phyloP scores from a whole-genome alignment of 768 basidiomycete species.

The Saitozyma podzolica region DNA sequence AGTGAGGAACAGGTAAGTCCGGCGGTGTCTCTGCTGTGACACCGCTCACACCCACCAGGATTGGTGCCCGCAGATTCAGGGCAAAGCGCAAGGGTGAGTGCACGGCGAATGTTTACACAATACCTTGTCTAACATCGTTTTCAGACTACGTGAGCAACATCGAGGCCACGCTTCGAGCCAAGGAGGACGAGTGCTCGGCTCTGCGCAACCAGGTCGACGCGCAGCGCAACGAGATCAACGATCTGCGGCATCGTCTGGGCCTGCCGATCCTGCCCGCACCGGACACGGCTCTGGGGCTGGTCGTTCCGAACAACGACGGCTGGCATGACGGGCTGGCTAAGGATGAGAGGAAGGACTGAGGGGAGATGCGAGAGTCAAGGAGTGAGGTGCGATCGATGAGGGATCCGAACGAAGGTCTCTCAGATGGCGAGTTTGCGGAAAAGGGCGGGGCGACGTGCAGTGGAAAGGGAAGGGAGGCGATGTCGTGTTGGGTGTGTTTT shows the following conservation, averaged over 20 bases:
- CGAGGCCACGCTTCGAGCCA: conserved; percentile 14
- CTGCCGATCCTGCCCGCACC: conserved; percentile 14
- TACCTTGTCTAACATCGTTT: not conserved
- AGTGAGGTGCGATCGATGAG: no score
- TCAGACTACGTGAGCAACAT: conserved; percentile 39
- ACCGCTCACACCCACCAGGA: conserved; percentile 1
- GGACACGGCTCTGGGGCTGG: conserved; percentile 11
- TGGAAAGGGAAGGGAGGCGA: no score
- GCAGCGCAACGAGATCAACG: conserved; percentile 32
- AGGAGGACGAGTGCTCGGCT: conserved; percentile 24
- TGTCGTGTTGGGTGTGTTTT: no score
- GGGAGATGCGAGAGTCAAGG: no score
- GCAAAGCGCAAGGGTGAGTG: conserved; percentile 38
- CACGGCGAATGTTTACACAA: not conserved
- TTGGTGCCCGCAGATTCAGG: conserved; percentile 31
- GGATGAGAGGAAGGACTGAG: not conserved
- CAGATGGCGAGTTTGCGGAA: no score
- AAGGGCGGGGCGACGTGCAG: no score
- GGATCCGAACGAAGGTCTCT: no score
- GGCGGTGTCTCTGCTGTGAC: not conserved
- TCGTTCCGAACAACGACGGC: conserved; percentile 1
- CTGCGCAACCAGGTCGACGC: conserved; percentile 17
- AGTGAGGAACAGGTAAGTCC: conserved; percentile 43
- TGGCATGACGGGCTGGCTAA: not conserved
- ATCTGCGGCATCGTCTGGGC: conserved; percentile 30